Conservation (phyloP, 176 grass and related monocot species). For the Cenchrus fungigraminus region DNA sequence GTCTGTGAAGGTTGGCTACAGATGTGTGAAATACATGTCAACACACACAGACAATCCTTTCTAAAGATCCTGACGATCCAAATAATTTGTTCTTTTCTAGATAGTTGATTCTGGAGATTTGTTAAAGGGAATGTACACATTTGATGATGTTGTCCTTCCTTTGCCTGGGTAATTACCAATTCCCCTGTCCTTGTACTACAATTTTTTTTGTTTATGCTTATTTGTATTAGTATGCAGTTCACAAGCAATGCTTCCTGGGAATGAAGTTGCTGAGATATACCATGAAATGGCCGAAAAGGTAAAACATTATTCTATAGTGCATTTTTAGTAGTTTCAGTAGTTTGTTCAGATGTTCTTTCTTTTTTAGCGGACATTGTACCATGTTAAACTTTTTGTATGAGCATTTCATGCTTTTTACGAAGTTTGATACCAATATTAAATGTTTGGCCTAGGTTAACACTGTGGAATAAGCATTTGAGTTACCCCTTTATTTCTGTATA, state of each 20-base stretch:
- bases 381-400: background rate
- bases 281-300: slow-evolving; percentile 95
- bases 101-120: slow-evolving; percentile 79
- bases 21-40: background rate
- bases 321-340: slow-evolving; percentile 33
- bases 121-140: slow-evolving; percentile 70
- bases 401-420: slow-evolving; percentile 11
- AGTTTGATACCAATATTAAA: background rate
- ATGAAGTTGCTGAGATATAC: slow-evolving; percentile 83
- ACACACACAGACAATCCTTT: background rate
- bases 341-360: slow-evolving; percentile 20
- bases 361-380: slow-evolving; percentile 26
- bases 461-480: slow-evolving; percentile 7
- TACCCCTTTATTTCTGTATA: background rate
- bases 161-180: slow-evolving; percentile 79
- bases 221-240: slow-evolving; percentile 61
- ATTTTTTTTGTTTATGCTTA: slow-evolving; percentile 26
- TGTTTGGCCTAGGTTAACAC: background rate
- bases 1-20: slow-evolving; percentile 70
- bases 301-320: slow-evolving; percentile 5
- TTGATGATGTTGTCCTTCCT: slow-evolving; percentile 94
- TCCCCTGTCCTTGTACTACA: background rate
- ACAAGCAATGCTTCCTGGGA: slow-evolving; percentile 81
- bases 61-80: slow-evolving; percentile 5
- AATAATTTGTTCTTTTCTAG: slow-evolving; percentile 46